Base-by-base conservation (phyloP, 1,284 basidiomycete species). In the Heterobasidion occidentale region DNA sequence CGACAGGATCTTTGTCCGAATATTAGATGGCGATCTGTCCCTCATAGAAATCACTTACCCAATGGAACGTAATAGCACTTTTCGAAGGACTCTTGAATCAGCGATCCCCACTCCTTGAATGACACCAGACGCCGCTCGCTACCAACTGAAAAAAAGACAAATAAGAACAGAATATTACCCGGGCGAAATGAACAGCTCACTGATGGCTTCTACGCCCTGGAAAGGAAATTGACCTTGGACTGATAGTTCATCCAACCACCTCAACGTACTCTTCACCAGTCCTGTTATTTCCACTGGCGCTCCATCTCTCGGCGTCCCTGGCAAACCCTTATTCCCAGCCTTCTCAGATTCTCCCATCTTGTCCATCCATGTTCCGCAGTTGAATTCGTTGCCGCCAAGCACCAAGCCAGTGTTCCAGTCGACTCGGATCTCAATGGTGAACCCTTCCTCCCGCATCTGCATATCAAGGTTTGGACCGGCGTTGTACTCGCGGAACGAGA, bases 211-310 rank as follows among this genome's bases (percentile, higher is more conserved):
- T 38, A 98, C 94, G 33, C 96, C 96, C 67, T 91, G 84, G 78
- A 92, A 95, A 2, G 92, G 92, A 79, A 96, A 96, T 61, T 83
- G 79, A 50, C 86, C 88, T 57, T 77, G 71, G 9, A 63, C 71
- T 14, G 83, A 84, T 46, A 99, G 73, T 52, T 77, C 74, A 61
- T 81, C 82, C 57, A 98, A 70, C 96, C 96, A 99, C 42, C 88
- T 80, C 63, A 99, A 71, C 0, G 96, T 92, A 68, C 93, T 96
- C 78, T 95, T 95, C 62, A 96, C 70, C 58, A 99, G 73, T 12
- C 95, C 96, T 1, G 88, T 95, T 60, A 99, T 98, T 73, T 99
- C 96, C 38, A 99, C 79, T 0, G 96, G 94, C 0, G 96, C 92
- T 15, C 96, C 96, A 69, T 99, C 95, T 62, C 96, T 80, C 2